These are phyloP conservation scores for Paraphoma sp. DNA, from an alignment of 2,329 filamentous ascomycete genomes.

Conservation along the genomic window DNA sequence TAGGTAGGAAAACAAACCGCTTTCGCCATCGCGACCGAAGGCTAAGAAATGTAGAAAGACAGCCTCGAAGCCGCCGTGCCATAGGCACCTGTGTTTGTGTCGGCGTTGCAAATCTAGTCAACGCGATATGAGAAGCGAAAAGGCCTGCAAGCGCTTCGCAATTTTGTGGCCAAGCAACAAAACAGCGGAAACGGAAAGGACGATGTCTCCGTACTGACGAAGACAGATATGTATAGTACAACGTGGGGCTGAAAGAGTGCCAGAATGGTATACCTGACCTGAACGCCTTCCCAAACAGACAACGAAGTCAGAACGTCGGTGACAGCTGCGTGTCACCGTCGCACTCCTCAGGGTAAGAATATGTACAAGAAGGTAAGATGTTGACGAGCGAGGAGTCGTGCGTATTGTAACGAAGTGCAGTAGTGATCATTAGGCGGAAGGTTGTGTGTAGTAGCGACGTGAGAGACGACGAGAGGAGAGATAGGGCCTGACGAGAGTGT, in stretches of 20 bases:
- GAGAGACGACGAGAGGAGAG: neutral
- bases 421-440: neutral
- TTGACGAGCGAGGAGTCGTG: no score
- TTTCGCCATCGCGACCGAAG: no score
- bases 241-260: slow-evolving; percentile 38
- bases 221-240: slow-evolving; percentile 36
- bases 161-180: slow-evolving; percentile 20
- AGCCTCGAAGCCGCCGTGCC: slow-evolving; percentile 29
- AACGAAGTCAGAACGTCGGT: slow-evolving; percentile 18
- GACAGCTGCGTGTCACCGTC: slow-evolving; percentile 21
- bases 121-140: neutral
- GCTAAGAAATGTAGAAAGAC: slow-evolving; percentile 13
- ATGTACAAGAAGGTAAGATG: slow-evolving; percentile 38
- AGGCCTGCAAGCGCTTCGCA: slow-evolving; percentile 3
- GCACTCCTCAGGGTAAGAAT: slow-evolving; percentile 33
- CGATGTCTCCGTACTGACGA: slow-evolving; percentile 3
- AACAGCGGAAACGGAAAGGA: slow-evolving; percentile 6
- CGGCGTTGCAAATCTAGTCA: neutral
- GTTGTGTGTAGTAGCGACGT: neutral
- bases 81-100: slow-evolving; percentile 28
- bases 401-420: neutral
- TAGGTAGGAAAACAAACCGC: slow-evolving; percentile 8
- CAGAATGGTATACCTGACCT: slow-evolving; percentile 38
- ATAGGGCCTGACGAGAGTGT: no score
- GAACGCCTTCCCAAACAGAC: slow-evolving; percentile 27